Evolutionary conservation across 768 basidiomycete genomes (phyloP).

Genomic region (Ramaria sp.): DNA sequence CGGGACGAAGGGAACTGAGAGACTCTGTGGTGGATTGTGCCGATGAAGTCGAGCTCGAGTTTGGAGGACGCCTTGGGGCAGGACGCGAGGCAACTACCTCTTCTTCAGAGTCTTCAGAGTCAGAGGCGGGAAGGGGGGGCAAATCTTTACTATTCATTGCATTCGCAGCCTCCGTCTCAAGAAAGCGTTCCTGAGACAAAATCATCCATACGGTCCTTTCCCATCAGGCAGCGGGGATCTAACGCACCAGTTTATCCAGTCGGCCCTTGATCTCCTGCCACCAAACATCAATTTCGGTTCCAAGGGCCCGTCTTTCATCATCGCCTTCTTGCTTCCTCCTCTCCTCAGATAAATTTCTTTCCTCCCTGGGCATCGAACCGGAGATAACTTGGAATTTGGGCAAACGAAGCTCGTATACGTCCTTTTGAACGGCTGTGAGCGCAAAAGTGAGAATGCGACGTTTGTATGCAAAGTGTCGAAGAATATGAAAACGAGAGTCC

Average conservation of each 20-base stretch:
- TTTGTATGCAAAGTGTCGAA: conserved; percentile 31
- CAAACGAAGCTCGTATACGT: conserved; percentile 47
- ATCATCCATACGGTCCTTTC: not conserved
- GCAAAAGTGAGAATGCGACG: conserved; percentile 32
- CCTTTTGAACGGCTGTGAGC: conserved; percentile 35
- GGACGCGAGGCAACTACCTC: conserved; percentile 8
- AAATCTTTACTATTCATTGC: conserved; percentile 34
- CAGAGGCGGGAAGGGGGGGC: conserved; percentile 48
- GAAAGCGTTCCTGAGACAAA: conserved; percentile 32
- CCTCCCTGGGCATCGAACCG: not conserved
- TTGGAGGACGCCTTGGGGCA: not conserved
- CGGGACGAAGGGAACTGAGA: not conserved
- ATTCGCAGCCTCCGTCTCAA: conserved; percentile 14
- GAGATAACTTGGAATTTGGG: conserved; percentile 47
- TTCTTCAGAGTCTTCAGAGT: conserved; percentile 35
- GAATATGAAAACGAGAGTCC: conserved; percentile 25
- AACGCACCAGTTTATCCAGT: conserved; percentile 43
- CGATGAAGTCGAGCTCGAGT: not conserved
- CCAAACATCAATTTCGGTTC: conserved; percentile 53
- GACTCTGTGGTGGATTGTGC: not conserved
- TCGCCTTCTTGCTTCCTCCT: conserved; percentile 15
- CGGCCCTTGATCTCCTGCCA: conserved; percentile 56
- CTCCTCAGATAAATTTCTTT: conserved; percentile 3
- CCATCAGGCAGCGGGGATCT: not conserved
- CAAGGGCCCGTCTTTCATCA: conserved; percentile 37